Percentiles rank a stretch among this genome's conserved stretches.
phyloP scores from a whole-genome alignment of 1,139 yeast genomes.

The Yamadazyma sp. region DNA sequence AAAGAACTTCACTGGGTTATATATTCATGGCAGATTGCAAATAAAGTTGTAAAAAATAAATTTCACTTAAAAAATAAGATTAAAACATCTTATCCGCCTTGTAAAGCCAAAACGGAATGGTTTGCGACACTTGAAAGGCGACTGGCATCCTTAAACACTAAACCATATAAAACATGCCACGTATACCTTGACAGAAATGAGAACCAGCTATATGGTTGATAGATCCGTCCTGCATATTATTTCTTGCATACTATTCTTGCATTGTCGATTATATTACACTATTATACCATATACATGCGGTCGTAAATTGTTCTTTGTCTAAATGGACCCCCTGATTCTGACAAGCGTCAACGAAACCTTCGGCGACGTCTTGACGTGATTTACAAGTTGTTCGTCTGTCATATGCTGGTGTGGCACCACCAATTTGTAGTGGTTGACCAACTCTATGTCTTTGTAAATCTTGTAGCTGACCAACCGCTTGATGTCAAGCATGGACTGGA shows the following conservation, averaged over 20 bases:
- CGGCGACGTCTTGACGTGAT: conserved; percentile 21
- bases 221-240: too few relatives aligned
- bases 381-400: conserved; percentile 24
- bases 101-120: too few relatives aligned
- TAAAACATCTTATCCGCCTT: too few relatives aligned
- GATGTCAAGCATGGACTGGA: conserved; percentile 30
- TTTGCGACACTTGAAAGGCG: background rate
- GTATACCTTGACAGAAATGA: too few relatives aligned
- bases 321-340: conserved; percentile 19
- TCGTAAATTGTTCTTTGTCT: too few relatives aligned
- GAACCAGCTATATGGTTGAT: too few relatives aligned
- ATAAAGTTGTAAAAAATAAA: background rate
- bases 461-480: conserved; percentile 33
- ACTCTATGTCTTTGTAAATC: conserved; percentile 33
- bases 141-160: background rate
- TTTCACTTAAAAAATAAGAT: too few relatives aligned
- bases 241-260: too few relatives aligned
- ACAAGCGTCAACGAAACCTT: conserved; percentile 31
- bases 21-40: too few relatives aligned
- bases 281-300: too few relatives aligned
- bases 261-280: too few relatives aligned
- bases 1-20: background rate
- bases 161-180: too few relatives aligned
- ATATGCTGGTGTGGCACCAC: conserved; percentile 14
- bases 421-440: conserved; percentile 31